Evolutionary conservation across 768 basidiomycete species (phyloP), one percentile per base, ranked within the genome.

Genomic region (Tricholoma flavovirens): DNA sequence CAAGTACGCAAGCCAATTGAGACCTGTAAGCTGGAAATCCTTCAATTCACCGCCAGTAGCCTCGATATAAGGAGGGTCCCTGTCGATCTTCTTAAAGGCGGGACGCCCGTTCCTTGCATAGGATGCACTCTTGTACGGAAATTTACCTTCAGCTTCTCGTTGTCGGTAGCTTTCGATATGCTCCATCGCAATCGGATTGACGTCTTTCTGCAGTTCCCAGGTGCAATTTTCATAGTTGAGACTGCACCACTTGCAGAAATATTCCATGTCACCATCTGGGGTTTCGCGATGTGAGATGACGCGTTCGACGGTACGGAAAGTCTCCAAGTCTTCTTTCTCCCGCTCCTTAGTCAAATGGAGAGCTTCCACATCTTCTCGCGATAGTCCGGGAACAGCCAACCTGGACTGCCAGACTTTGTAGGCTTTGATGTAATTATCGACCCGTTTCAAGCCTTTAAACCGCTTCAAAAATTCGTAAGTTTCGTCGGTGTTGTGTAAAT

Each of bases 401-500:
- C 83, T 82, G 22, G 80, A 75, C 60, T 88, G 83, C 75, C 90
- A 93, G 0, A 68, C 63, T 66, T 88, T 90, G 74, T 88, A 90
- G 32, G 83, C 82, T 68, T 95, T 96, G 82, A 99, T 97, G 72
- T 98, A 99, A 73, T 99, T 98, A 74, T 98, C 97, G 59, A 99
- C 92, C 51, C 94, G 90, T 71, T 98, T 98, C 62, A 97, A 79
- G 24, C 97, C 97, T 68, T 87, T 90, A 82, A 89, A 98, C 22
- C 89, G 84, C 71, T 96, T 98, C 57, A 98, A 76, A 71, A 96
- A 98, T 67, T 93, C 87, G 76, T 98, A 97, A 14, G 87, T 87
- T 73, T 99, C 97, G 68, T 98, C 96, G n/a, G 97, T 99, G 67
- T 99, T 98, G 77, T 98, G 97, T 14, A 98, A 80, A 69, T 98